Base-by-base conservation (phyloP, 1,284 basidiomycete species). In the Cystobasidium pallidum region DNA sequence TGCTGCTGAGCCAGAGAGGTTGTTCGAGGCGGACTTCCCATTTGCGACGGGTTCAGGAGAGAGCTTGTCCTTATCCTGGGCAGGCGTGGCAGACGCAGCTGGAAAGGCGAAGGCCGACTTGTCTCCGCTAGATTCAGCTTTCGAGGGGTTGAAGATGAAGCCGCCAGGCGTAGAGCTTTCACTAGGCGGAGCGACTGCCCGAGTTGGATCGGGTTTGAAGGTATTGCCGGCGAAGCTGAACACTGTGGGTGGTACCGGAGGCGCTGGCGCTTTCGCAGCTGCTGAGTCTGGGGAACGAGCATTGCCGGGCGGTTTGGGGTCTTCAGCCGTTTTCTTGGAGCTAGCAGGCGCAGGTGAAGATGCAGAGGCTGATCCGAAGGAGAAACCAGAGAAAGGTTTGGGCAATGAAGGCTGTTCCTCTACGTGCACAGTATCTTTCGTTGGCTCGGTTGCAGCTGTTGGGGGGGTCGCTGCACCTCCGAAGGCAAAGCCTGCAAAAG, bases 101-200 rank as follows among this genome's bases (percentile, higher is more conserved):
- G 77, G 75, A 66, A 78, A 77, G 3, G 74, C 41, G 73, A 78
- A 78, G 8, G 45, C 43, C 59, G 76, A 77, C 71, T 77, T 77
- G 43, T 77, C 75, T 51, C 65, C 74, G 52, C 65, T 72, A 26
- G 70, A 52, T 41, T 75, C 63, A 3, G 55, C 61, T 63, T 70
- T 73, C n/a, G 61, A 34, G 11, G 76, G 32, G 41, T 78, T 75
- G 72, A 77, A 76, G n/a, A 76, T 75, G 58, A 78, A 78, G 1
- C 76, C 76, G 17, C 77, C 77, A 0, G 43, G 17, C 11, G 57
- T 45, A 4, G 76, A 75, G 1, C 72, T 21, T 21, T 24, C 39
- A 26, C 39, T 39, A 17, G 43, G 32, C 13, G 66, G 47, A 7
- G 2, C n/a, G 19, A 65, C 30, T 2, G 74, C 26, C 0, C 57